Percentiles rank a stretch among this genome's conserved stretches.
Evolutionary conservation across 2,329 filamentous ascomycete species (phyloP).

Genomic region (Colletotrichum truncatum): DNA sequence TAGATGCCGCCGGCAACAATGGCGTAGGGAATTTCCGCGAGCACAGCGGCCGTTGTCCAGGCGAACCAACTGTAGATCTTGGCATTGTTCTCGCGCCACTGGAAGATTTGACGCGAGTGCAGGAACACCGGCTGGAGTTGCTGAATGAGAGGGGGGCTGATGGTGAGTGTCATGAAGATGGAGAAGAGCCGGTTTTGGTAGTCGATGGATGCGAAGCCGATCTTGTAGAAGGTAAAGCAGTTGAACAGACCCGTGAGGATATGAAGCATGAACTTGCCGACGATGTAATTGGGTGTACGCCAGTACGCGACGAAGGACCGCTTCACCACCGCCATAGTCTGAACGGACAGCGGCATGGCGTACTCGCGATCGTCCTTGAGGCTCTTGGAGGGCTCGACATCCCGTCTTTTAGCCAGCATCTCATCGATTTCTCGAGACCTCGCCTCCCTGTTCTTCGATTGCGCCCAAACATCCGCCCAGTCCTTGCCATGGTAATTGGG

Average conservation of each 20-base stretch:
- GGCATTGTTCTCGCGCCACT: slow-evolving; percentile 76
- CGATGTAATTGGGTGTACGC: slow-evolving; percentile 70
- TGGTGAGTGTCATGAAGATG: slow-evolving; percentile 80
- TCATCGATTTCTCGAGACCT: slow-evolving; percentile 60
- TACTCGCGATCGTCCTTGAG: slow-evolving; percentile 67
- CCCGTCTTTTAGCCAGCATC: slow-evolving; percentile 56
- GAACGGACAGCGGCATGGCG: slow-evolving; percentile 65
- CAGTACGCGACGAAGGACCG: slow-evolving; percentile 72
- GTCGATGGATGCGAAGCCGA: slow-evolving; percentile 66
- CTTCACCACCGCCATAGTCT: slow-evolving; percentile 62
- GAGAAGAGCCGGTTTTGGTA: slow-evolving; percentile 79
- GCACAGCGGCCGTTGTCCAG: slow-evolving; percentile 71
- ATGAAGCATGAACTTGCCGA: slow-evolving; percentile 70
- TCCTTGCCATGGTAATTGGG: slow-evolving; percentile 68
- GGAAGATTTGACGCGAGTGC: slow-evolving; percentile 72
- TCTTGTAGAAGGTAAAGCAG: slow-evolving; percentile 74
- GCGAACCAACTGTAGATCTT: slow-evolving; percentile 84
- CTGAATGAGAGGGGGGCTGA: slow-evolving; percentile 78
- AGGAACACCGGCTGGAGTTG: slow-evolving; percentile 80
- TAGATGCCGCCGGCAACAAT: slow-evolving; percentile 73
- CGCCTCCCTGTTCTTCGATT: slow-evolving; percentile 57
- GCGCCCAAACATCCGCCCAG: slow-evolving; percentile 69
- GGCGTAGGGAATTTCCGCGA: slow-evolving; percentile 77
- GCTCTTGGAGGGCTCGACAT: slow-evolving; percentile 44
- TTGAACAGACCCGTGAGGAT: slow-evolving; percentile 74